Percentiles rank a stretch among this genome's conserved stretches.
phyloP scores from a whole-genome alignment of 2,329 filamentous ascomycete species.

The Phialophora chinensis region DNA sequence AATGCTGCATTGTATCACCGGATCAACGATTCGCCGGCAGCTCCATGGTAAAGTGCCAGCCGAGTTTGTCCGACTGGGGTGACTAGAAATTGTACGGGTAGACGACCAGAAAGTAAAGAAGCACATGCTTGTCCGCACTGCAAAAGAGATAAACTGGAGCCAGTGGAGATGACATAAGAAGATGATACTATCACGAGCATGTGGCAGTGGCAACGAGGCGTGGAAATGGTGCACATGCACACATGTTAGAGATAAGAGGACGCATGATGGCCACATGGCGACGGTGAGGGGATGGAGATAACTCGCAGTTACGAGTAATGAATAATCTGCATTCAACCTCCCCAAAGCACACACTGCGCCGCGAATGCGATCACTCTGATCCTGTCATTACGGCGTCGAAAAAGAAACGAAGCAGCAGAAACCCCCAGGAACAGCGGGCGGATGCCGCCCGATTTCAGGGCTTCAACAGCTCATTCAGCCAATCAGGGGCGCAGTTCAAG shows the following conservation, averaged over 20 bases:
- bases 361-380: not conserved
- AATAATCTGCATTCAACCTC: not conserved
- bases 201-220: constrained; percentile 4
- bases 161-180: constrained; percentile 20
- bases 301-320: not conserved
- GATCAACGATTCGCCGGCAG: not conserved
- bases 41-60: not conserved
- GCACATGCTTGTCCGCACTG: not conserved
- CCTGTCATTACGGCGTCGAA: not conserved
- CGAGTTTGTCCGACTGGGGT: not conserved
- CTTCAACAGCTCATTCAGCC: constrained; percentile 4
- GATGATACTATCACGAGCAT: constrained; percentile 4
- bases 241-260: constrained; percentile 18
- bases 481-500: constrained; percentile 5
- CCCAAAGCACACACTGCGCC: not conserved
- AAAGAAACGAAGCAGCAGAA: constrained; percentile 2
- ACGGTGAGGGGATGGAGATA: not conserved
- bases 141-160: constrained; percentile 5
- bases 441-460: not conserved
- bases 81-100: not conserved
- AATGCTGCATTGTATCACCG: not conserved
- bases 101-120: not conserved
- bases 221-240: constrained; percentile 10
- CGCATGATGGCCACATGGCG: not conserved
- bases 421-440: not conserved